Conservation (phyloP, 2,329 filamentous ascomycete genomes). For the Trematosphaeria pertusa region DNA sequence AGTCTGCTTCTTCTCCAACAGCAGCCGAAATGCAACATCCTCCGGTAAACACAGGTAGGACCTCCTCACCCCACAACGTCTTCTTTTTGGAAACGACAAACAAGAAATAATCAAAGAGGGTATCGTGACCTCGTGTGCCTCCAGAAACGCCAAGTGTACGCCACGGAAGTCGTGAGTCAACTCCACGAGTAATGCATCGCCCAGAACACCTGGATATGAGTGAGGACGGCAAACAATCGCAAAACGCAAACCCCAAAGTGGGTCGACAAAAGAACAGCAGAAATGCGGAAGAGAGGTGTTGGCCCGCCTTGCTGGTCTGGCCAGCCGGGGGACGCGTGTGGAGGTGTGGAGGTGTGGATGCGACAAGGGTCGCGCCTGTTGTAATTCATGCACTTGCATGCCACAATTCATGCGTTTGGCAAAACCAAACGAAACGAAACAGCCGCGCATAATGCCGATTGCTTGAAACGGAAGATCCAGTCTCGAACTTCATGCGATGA, state of each 20-base stretch:
- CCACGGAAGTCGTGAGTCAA: not conserved
- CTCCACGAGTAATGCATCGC: not conserved
- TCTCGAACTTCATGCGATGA: not conserved
- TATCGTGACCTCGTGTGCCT: constrained; percentile 13
- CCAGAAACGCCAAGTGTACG: not conserved
- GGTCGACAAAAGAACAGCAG: no score
- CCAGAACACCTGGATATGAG: not conserved
- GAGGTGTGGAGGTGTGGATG: no score
- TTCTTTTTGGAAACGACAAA: not conserved
- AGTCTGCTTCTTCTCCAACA: no score
- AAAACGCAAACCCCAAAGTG: no score
- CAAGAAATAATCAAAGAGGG: constrained; percentile 5
- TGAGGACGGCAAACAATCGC: not conserved
- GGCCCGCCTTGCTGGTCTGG: no score
- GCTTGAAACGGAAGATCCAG: constrained; percentile 5
- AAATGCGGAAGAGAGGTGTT: no score
- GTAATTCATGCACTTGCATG: no score
- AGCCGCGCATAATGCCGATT: constrained; percentile 8
- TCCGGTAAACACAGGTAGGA: no score
- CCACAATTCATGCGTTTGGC: constrained; percentile 2
- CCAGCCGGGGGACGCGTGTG: no score
- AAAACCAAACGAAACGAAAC: constrained; percentile 19
- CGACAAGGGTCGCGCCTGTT: constrained; percentile 1
- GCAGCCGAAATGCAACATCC: no score
- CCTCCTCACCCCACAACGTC: no score